Evolutionary conservation across 2,329 filamentous ascomycete species (phyloP).

Genomic region (Aureobasidium musti): DNA sequence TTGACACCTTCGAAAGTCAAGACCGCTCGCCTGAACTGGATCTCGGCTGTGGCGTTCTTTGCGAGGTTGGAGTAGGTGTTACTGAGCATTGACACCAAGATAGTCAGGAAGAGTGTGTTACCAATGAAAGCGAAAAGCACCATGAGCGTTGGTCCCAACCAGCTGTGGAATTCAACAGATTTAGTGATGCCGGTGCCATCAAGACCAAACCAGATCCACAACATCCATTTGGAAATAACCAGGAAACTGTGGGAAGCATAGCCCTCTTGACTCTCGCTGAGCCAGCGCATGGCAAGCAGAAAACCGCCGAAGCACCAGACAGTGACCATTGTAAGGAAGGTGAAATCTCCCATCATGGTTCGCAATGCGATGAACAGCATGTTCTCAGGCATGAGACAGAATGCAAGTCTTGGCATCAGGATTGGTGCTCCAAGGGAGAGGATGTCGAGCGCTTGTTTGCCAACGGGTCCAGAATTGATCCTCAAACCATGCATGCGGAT

Average conservation of each 20-base stretch:
- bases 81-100: constrained; percentile 81
- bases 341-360: constrained; percentile 84
- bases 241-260: constrained; percentile 49
- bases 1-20: constrained; percentile 85
- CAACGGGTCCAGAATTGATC: constrained; percentile 50
- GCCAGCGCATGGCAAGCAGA: constrained; percentile 75
- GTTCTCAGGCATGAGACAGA: constrained; percentile 81
- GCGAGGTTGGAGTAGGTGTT: constrained; percentile 82
- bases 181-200: constrained; percentile 64
- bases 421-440: constrained; percentile 78
- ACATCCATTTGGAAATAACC: constrained; percentile 86
- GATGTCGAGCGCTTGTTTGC: constrained; percentile 72
- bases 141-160: constrained; percentile 79
- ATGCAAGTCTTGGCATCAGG: constrained; percentile 74
- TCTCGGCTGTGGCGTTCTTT: constrained; percentile 75
- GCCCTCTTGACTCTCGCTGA: constrained; percentile 61
- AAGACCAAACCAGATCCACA: constrained; percentile 89
- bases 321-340: constrained; percentile 71
- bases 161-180: constrained; percentile 70
- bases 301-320: constrained; percentile 85
- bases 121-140: constrained; percentile 81
- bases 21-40: constrained; percentile 78
- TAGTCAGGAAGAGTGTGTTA: constrained; percentile 86
- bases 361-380: constrained; percentile 78
- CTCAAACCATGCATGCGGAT: constrained; percentile 67